Base-by-base conservation (phyloP, 2,329 filamentous ascomycete species). In the Tolypocladium amazonense region DNA sequence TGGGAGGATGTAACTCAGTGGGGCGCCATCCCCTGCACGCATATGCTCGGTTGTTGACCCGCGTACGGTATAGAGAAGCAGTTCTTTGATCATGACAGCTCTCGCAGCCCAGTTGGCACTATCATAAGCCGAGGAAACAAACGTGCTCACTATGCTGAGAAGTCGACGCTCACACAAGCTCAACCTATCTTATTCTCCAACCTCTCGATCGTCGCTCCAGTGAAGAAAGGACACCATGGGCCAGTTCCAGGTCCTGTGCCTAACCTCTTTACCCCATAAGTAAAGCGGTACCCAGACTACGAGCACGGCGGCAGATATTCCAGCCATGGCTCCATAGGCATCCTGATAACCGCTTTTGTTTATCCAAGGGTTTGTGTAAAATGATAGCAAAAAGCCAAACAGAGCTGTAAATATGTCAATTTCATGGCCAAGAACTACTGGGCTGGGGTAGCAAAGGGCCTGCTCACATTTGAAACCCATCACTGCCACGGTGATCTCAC, bases 321-420 rank as follows among this genome's bases (percentile, higher is more conserved):
- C 81, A 9, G 81, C 82, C 81, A 85, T 84, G n/a, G 76, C 73
- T 4, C 81, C 81, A 62, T 77, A 85, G 2, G 81, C 77, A 41
- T 75, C 71, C 15, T 72, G 62, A 64, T 85, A 85, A 0, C 82
- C 83, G 1, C 69, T 69, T 59, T 73, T 37, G 8, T 73, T 69
- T 43, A 85, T 76, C 82, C 82, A 85, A 0, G 80, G 76, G 65
- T 85, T 85, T 1, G 81, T 84, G 66, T 85, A 85, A 66, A 85
- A 85, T 0, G 78, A 81, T 1, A 85, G 72, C 1, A 85, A 70
- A 66, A 85, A 85, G 5, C 81, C 82, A 65, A 85, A 84, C 9
- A 78, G 67, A 20, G 80, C 78, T 80, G 60, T 27, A 4, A 15
- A 8, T n/a, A 4, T 8, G 52, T 59, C 11, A 55, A 39, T 23